Conservation (phyloP, 2,329 filamentous ascomycete species). For the Claviceps pusilla region DNA sequence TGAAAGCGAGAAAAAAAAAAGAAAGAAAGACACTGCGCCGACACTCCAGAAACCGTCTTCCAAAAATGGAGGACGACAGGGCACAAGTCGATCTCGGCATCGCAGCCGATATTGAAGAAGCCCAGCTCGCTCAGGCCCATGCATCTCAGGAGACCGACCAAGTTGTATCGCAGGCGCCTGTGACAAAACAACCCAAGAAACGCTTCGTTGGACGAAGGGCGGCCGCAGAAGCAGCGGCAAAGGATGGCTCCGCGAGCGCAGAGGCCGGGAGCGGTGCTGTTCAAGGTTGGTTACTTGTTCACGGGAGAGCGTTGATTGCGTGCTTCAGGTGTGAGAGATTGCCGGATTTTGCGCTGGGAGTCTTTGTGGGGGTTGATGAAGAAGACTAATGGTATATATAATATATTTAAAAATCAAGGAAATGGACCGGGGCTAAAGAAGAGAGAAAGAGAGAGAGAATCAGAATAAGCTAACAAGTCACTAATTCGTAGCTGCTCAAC, state of each 20-base stretch:
- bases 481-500: slow-evolving; percentile 43
- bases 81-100: slow-evolving; percentile 55
- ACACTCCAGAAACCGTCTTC: neutral
- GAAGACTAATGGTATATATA: neutral
- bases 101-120: slow-evolving; percentile 47
- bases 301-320: neutral
- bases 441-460: neutral
- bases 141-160: slow-evolving; percentile 4
- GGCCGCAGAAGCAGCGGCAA: slow-evolving; percentile 45
- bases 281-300: slow-evolving; percentile 33
- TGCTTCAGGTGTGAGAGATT: neutral
- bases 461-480: neutral
- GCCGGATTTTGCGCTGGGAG: neutral
- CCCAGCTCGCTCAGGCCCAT: slow-evolving; percentile 20
- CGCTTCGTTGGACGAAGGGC: slow-evolving; percentile 77
- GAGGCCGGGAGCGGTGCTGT: slow-evolving; percentile 18
- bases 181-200: slow-evolving; percentile 64
- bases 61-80: slow-evolving; percentile 60
- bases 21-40: neutral
- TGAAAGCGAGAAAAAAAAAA: neutral
- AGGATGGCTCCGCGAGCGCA: slow-evolving; percentile 18
- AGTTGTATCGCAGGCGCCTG: slow-evolving; percentile 4
- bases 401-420: neutral
- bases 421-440: no score
- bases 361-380: neutral